Base-by-base conservation (phyloP, 805 yeast species). In the Ogataea trehalophila region DNA sequence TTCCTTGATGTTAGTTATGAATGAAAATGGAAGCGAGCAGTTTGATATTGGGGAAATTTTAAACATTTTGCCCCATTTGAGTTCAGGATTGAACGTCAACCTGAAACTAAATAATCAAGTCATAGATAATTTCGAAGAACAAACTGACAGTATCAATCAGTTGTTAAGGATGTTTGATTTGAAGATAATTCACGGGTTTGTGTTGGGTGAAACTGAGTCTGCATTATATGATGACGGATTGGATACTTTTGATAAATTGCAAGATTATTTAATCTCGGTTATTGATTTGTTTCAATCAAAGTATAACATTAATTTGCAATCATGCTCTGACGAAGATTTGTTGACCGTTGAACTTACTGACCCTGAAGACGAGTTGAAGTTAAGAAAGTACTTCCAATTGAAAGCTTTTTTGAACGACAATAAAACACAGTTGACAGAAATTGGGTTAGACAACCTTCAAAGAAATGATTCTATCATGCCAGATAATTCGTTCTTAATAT, bases 131-230 rank as follows among this genome's bases (percentile, higher is more conserved):
- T 63, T 59, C 40, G 55, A 48, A 20, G 48, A 49, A 0, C 48
- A 56, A 8, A 50, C 65, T 1, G 29, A 39, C 1, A 42, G 53
- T n/a, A 56, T 67, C 4, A 45, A 46, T 13, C 35, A 47, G 4
- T 42, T 67, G 16, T 42, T 67, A 16, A 37, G 44, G 2, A 33
- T 64, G 13, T 62, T 67, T 37, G 51, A 49, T 7, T 41, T 66
- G 8, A 61, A 62, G 40, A 74, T 91, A 37, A 80, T 80, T 3
- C 98, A 92, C 63, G 97, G 96, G 1, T 91, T 97, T 44, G 46
- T 63, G 1, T 36, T 42, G 16, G 42, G 48, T 13, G 47, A 44
- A 11, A 42, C 15, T 22, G 39, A 37, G 29, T n/a, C 33, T 1
- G 16, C 37, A 9, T 22, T 39, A 7, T 16, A 8, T 14, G 43